phyloP scores from a whole-genome alignment of 2,329 filamentous ascomycete genomes.

The Sclerotinia nivalis region DNA sequence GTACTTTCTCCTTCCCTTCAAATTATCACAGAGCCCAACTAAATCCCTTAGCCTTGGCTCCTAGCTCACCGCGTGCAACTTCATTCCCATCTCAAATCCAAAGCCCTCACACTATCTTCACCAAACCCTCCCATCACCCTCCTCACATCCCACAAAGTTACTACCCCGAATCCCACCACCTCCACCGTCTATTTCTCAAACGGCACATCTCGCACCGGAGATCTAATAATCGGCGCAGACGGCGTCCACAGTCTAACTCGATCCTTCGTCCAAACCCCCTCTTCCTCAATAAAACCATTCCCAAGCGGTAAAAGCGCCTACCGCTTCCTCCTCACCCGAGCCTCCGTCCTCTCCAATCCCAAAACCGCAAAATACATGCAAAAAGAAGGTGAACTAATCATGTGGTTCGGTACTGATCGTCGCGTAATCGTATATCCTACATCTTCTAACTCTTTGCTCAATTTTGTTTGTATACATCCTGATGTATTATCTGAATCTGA shows the following conservation, averaged over 20 bases:
- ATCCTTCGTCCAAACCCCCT: not conserved
- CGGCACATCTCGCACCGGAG: slow-evolving; percentile 40
- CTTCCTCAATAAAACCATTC: slow-evolving; percentile 9
- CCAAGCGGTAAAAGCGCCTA: slow-evolving; percentile 32
- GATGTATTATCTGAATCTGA: slow-evolving; percentile 43
- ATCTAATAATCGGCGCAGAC: slow-evolving; percentile 18
- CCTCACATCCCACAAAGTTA: slow-evolving; percentile 47
- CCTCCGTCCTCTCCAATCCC: slow-evolving; percentile 41
- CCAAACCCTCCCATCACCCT: slow-evolving; percentile 44
- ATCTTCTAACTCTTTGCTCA: slow-evolving; percentile 47
- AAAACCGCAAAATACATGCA: slow-evolving; percentile 41
- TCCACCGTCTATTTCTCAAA: slow-evolving; percentile 49
- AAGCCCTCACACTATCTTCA: slow-evolving; percentile 46
- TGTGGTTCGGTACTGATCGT: slow-evolving; percentile 48
- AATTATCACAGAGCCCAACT: not conserved
- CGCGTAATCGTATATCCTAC: slow-evolving; percentile 52
- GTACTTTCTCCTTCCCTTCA: not conserved
- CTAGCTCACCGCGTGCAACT: slow-evolving; percentile 55
- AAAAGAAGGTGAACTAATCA: slow-evolving; percentile 38
- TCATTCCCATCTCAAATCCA: slow-evolving; percentile 52
- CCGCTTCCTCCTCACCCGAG: slow-evolving; percentile 30
- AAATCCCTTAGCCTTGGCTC: slow-evolving; percentile 46
- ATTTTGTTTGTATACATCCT: slow-evolving; percentile 56
- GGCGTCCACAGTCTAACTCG: slow-evolving; percentile 7
- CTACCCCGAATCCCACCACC: slow-evolving; percentile 46